These are phyloP conservation scores for Ananas comosus DNA, from an alignment of 176 grass and related monocot genomes.

Conservation along the genomic window DNA sequence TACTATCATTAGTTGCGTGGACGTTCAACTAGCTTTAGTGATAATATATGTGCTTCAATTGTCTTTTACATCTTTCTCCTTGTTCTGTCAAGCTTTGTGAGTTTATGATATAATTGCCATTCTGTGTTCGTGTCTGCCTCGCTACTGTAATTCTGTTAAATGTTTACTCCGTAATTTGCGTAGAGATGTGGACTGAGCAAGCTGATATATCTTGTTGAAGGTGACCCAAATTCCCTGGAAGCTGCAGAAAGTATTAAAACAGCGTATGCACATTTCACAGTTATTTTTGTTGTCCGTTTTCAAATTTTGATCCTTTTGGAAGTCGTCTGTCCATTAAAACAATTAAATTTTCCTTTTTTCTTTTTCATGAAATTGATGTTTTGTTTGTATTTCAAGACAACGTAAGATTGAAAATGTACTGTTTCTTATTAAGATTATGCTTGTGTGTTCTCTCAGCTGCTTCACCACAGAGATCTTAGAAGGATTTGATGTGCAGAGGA, in stretches of 20 bases:
- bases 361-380: no score
- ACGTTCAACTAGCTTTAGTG: no score
- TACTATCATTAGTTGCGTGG: no score
- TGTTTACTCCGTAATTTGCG: constrained; percentile 5
- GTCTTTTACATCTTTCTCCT: no score
- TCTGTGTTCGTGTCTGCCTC: not conserved
- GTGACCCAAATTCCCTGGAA: constrained; percentile 51
- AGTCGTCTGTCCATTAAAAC: not conserved
- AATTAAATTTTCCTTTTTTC: not conserved
- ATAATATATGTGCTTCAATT: no score
- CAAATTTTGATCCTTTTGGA: not conserved
- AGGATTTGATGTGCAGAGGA: constrained; percentile 86
- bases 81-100: not conserved
- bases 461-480: constrained; percentile 80
- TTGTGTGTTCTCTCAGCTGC: constrained; percentile 36
- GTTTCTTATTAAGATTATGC: no score
- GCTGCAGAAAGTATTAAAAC: constrained; percentile 52
- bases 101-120: constrained; percentile 1
- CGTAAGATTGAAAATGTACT: no score
- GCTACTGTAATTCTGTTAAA: not conserved
- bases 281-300: constrained; percentile 8
- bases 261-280: constrained; percentile 43
- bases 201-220: constrained; percentile 90
- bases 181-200: constrained; percentile 74
- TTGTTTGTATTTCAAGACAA: no score